Percentiles rank a stretch among this genome's conserved stretches.
Evolutionary conservation across 805 yeast species (phyloP).

Genomic region (Saccharomycopsis olivae): DNA sequence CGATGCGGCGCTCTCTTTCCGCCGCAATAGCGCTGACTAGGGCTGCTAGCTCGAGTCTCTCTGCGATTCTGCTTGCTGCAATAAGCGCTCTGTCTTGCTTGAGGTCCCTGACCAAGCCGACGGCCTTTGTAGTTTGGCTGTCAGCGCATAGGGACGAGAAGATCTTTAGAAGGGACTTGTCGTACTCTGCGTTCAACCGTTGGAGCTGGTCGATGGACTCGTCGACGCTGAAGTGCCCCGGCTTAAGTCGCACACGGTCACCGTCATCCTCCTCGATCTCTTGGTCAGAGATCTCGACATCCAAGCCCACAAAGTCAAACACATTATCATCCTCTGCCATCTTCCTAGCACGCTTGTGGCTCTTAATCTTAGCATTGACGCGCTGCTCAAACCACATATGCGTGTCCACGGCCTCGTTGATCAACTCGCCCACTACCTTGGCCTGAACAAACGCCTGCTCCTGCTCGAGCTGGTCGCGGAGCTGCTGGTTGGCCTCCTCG

Average conservation of each 20-base stretch:
- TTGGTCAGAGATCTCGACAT: constrained; percentile 20
- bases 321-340: constrained; percentile 6
- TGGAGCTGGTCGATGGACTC: constrained; percentile 41
- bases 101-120: constrained; percentile 56
- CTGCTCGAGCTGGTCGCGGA: constrained; percentile 28
- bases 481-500: constrained; percentile 19
- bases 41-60: constrained; percentile 46
- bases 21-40: constrained; percentile 46
- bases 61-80: constrained; percentile 81
- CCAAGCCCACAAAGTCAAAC: constrained; percentile 9
- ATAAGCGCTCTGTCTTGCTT: constrained; percentile 68
- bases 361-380: constrained; percentile 8
- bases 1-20: constrained; percentile 45
- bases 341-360: constrained; percentile 5
- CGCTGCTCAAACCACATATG: constrained; percentile 10
- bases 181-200: constrained; percentile 49
- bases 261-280: constrained; percentile 28
- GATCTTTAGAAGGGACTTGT: constrained; percentile 66
- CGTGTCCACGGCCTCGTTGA: constrained; percentile 42
- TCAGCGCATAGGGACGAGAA: constrained; percentile 68
- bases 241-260: constrained; percentile 22
- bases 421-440: constrained; percentile 47
- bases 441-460: constrained; percentile 60
- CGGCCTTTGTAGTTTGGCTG: constrained; percentile 52
- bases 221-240: constrained; percentile 32